Conservation (phyloP, 371 early-diverging fungal genomes). For the Mucor piriformis region DNA sequence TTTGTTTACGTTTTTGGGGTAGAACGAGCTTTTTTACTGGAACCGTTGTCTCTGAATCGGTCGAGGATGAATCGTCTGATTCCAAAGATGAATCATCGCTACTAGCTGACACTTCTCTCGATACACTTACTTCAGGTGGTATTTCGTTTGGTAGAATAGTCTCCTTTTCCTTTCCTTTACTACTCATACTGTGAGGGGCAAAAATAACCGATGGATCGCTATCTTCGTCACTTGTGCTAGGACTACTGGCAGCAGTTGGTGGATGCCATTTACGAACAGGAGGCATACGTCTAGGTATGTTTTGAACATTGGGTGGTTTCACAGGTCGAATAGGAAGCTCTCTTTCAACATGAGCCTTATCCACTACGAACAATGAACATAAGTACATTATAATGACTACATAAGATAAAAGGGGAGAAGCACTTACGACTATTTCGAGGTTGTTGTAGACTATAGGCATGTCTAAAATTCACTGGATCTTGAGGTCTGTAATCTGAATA, state of each 20-base stretch:
- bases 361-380: background rate
- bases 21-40: too few relatives aligned
- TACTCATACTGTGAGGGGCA: background rate
- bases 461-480: slow-evolving; percentile 28
- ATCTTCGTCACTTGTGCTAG: background rate
- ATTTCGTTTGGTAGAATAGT: too few relatives aligned
- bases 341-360: background rate
- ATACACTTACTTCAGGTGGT: too few relatives aligned
- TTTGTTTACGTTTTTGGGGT: background rate
- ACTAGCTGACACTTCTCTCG: too few relatives aligned
- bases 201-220: background rate
- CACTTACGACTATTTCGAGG: background rate
- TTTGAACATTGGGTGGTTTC: background rate
- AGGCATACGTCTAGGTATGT: background rate
- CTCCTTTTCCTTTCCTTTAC: too few relatives aligned
- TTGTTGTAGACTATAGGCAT: slow-evolving; percentile 5
- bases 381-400: background rate
- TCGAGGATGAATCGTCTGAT: too few relatives aligned
- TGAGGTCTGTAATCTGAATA: slow-evolving; percentile 9
- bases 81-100: too few relatives aligned
- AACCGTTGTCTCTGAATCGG: too few relatives aligned
- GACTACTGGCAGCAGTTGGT: background rate
- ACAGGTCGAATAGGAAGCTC: background rate
- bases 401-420: background rate
- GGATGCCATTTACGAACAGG: slow-evolving; percentile 2